A percentile compares a stretch with the other conserved stretches of the same genome.
phyloP scores from a whole-genome alignment of 148 eudicot genomes.

The Simmondsia chinensis region DNA sequence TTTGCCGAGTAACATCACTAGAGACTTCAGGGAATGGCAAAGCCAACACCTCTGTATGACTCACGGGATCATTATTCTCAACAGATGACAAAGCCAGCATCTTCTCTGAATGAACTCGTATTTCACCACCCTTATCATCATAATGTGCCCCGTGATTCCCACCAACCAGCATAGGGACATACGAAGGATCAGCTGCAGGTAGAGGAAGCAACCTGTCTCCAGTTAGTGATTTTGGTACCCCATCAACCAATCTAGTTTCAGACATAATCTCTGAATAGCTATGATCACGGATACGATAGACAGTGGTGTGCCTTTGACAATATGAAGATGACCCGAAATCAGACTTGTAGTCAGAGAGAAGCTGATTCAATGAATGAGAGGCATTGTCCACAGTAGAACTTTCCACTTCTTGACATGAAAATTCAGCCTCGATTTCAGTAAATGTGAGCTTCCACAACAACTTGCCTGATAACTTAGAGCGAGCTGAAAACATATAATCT shows the following conservation, averaged over 20 bases:
- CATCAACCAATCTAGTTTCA: slow-evolving; percentile 6
- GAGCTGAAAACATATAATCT: slow-evolving; percentile 43
- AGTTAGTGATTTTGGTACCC: slow-evolving; percentile 22
- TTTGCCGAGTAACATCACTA: background rate
- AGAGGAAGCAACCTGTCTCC: slow-evolving; percentile 24
- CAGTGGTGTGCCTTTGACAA: slow-evolving; percentile 28
- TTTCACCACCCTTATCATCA: slow-evolving; percentile 5
- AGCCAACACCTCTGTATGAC: slow-evolving; percentile 7
- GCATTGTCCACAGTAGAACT: slow-evolving; percentile 11
- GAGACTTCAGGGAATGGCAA: slow-evolving; percentile 14
- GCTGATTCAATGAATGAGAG: slow-evolving; percentile 11
- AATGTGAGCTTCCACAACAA: slow-evolving; percentile 49
- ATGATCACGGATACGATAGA: slow-evolving; percentile 39
- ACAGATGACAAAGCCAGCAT: slow-evolving; percentile 17
- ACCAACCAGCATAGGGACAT: slow-evolving; percentile 5
- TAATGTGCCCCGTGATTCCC: slow-evolving; percentile 7
- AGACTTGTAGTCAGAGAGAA: slow-evolving; percentile 11
- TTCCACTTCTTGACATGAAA: slow-evolving; percentile 24
- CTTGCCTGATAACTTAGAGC: slow-evolving; percentile 26
- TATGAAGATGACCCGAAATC: slow-evolving; percentile 11
- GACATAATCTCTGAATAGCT: slow-evolving; percentile 25
- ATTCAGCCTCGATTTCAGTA: slow-evolving; percentile 50
- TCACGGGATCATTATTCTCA: background rate
- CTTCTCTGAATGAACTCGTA: background rate
- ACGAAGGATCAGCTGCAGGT: slow-evolving; percentile 19